Base-by-base conservation (phyloP, 768 basidiomycete genomes). In the Austroboletus eburneus region DNA sequence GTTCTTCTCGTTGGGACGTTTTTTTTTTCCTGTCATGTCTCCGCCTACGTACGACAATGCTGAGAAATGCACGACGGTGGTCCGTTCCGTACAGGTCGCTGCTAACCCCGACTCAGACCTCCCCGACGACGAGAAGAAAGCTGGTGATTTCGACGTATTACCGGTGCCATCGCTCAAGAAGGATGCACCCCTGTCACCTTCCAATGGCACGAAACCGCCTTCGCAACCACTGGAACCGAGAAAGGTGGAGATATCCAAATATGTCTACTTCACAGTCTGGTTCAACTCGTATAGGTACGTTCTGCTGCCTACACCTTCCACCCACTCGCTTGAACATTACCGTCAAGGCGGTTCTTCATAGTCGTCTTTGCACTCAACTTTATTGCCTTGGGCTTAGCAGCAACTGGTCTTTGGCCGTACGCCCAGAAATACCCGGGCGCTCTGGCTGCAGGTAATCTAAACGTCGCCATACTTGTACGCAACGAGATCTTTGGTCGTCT, bases 401-500 rank as follows among this genome's bases (percentile, higher is more conserved):
- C 76, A 5, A 70, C 74, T 22, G 80, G 77, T 16, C 74, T 75
- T 42, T 91, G 84, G 81, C 71, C 73, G 18, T 91, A 91, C 57
- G 79, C 85, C 4, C 67, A 71, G 16, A 64, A 69, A 45, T 85
- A 84, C 56, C 77, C 82, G 16, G 81, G 85, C 54, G 85, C 85
- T 10, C 74, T 88, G 46, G 83, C 85, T 9, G 71, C 85, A 6
- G 89, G 85, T 0, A 91, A 91, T 55, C 64, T 91, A 39, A 77
- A 81, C 54, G 67, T 78, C 21, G 79, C 87, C 5, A 80, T 91
- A 46, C 72, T 91, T 18, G 79, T 87, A 72, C 76, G 89, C 18
- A 91, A 91, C 56, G 89, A 91, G 54, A 70, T 89, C 2, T 91
- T 91, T 52, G 85, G 87, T 9, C 83, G 89, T n/a, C 64, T 80